Percentiles rank a stretch among this genome's conserved stretches.
phyloP scores from a whole-genome alignment of 768 basidiomycete genomes.

The Amanita fuliginea region DNA sequence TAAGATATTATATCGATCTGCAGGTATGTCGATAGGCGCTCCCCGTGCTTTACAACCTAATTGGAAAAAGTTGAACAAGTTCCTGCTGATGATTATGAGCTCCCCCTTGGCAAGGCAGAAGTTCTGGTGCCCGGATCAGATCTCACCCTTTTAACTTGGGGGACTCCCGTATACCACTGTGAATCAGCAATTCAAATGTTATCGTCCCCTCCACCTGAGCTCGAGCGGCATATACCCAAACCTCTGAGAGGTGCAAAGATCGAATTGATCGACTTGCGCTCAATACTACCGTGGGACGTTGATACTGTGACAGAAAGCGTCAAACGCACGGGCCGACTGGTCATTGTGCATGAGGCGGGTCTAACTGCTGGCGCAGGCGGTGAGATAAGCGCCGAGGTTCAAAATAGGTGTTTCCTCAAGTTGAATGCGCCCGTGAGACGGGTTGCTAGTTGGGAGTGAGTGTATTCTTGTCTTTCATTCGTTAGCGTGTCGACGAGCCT shows the following conservation, averaged over 20 bases:
- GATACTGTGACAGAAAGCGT: conserved; percentile 77
- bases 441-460: conserved; percentile 93
- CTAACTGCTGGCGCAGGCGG: conserved; percentile 81
- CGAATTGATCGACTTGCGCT: conserved; percentile 85
- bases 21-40: conserved; percentile 31
- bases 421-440: conserved; percentile 81
- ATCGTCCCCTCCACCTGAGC: conserved; percentile 46
- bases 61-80: conserved; percentile 71
- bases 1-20: conserved; percentile 84
- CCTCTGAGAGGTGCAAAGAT: conserved; percentile 59
- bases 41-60: conserved; percentile 1
- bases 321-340: conserved; percentile 69
- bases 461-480: conserved; percentile 14
- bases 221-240: conserved; percentile 55
- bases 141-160: conserved; percentile 86
- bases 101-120: conserved; percentile 82
- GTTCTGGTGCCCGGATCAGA: conserved; percentile 64
- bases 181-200: conserved; percentile 75
- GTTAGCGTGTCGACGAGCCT: neutral
- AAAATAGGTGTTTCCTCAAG: conserved; percentile 80
- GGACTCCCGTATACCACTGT: conserved; percentile 88
- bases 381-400: conserved; percentile 86
- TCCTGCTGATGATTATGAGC: conserved; percentile 73
- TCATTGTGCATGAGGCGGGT: conserved; percentile 90
- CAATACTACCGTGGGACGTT: conserved; percentile 84